Evolutionary conservation across 2,329 filamentous ascomycete genomes (phyloP), one percentile per base, ranked within the genome.

Genomic region (Exserohilum rostratum): DNA sequence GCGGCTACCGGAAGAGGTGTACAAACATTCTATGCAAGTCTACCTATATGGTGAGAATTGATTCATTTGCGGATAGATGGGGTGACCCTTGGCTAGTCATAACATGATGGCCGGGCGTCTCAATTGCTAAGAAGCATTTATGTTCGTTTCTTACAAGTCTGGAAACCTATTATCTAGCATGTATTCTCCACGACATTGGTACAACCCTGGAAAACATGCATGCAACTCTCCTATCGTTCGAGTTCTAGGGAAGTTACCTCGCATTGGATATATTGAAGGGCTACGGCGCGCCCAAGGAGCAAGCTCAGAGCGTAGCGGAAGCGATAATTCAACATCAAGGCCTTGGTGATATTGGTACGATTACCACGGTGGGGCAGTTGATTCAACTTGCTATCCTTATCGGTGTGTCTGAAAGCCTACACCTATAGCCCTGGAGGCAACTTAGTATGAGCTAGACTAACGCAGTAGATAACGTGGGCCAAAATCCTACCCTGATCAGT

Each of bases 161-260:
- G 20, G 50, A 52, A 30, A 52, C 50, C 6, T 52, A 43, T 34
- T 43, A 43, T 7, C 22, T 52, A 2, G 47, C 50, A 3, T 52
- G 50, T 35, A 42, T 52, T 3, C 27, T 52, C 20, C 50, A 52
- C 29, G 50, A 52, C 18, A 52, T 52, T 15, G 50, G 50, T 2
- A 52, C 50, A 1, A 42, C 50, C 5, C 12, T 15, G 6, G 17
- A 10, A n/a, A 52, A 52, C 29, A 38, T 46, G 29, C 31, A 43
- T 3, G 31, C 29, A 10, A 40, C 43, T 9, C 50, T 40, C 17
- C 22, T 52, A 15, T 52, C 50, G 1, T 52, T 52, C 6, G 50
- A 52, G 3, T 52, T 52, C 22, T 35, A 47, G 15, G 50, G 50
- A 15, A 43, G 50, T 6, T 46, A 40, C 29, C 39, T 52, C 9